Conservation (phyloP, 345 rosid genomes). For the Physaria fendleri region DNA sequence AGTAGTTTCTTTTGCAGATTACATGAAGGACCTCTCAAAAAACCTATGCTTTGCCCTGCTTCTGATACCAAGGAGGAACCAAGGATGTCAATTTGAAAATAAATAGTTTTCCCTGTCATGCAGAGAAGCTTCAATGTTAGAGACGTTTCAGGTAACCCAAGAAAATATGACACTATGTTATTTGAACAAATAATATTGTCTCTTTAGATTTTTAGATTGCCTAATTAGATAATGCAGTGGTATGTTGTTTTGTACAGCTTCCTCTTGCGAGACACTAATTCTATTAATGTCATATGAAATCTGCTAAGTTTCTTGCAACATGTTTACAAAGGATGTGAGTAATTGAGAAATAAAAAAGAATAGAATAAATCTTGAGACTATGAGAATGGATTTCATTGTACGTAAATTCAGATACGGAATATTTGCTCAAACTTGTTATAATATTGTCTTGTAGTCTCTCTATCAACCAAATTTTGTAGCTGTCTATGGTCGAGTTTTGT, state of each 20-base stretch:
- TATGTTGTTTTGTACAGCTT: not conserved
- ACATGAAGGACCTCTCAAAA: not conserved
- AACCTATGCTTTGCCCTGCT: not conserved
- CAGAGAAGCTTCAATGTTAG: no score
- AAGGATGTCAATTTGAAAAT: not conserved
- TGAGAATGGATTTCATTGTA: no score
- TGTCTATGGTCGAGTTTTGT: no score
- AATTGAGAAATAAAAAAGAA: no score
- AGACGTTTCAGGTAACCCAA: not conserved
- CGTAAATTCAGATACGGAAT: no score
- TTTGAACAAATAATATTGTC: not conserved
- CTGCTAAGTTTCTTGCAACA: not conserved
- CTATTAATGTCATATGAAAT: not conserved
- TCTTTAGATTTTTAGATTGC: not conserved
- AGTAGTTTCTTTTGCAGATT: not conserved
- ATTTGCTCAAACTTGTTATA: no score
- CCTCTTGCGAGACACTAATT: not conserved
- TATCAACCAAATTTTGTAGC: no score
- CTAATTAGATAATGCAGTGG: not conserved
- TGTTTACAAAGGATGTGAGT: not conserved
- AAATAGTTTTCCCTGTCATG: no score
- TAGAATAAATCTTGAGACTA: no score
- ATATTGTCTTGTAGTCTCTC: no score
- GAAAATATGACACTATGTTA: no score
- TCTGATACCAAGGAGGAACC: not conserved